These are phyloP conservation scores for Ascochyta koolunga DNA, from an alignment of 2,329 filamentous ascomycete genomes.

Conservation along the genomic window DNA sequence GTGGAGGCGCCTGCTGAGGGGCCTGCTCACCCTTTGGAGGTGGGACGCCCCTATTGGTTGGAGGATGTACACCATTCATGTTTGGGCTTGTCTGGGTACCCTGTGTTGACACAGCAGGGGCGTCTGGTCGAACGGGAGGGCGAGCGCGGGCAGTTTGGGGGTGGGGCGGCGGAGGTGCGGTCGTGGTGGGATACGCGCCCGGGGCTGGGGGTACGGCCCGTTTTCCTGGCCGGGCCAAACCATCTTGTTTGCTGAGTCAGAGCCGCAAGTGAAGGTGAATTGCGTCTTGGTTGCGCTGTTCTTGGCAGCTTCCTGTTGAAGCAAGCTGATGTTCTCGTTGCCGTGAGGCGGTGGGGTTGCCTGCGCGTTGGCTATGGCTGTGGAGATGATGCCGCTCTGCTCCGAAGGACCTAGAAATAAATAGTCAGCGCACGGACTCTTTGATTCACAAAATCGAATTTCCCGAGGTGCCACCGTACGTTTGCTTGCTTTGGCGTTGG, in stretches of 20 bases:
- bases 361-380: constrained; percentile 82
- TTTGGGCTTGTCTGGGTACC: constrained; percentile 63
- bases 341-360: constrained; percentile 59
- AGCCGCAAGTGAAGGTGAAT: constrained; percentile 96
- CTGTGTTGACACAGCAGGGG: constrained; percentile 56
- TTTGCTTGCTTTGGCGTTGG: constrained; percentile 53
- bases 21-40: constrained; percentile 48
- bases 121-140: constrained; percentile 38
- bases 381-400: constrained; percentile 85
- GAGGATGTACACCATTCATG: constrained; percentile 49
- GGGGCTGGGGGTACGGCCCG: constrained; percentile 47
- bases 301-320: constrained; percentile 70
- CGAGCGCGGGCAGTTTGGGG: constrained; percentile 32
- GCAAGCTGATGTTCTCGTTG: constrained; percentile 78
- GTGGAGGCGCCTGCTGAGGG: constrained; percentile 53
- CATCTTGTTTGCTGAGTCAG: constrained; percentile 80
- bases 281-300: constrained; percentile 78
- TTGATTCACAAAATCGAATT: constrained; percentile 23
- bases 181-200: constrained; percentile 40
- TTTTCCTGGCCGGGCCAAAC: constrained; percentile 72
- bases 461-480: constrained; percentile 44
- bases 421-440: constrained; percentile 47
- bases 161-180: constrained; percentile 27
- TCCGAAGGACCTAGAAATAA: constrained; percentile 45
- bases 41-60: constrained; percentile 34